phyloP scores from a whole-genome alignment of 1,284 basidiomycete species.

The Rhodotorula sp. region DNA sequence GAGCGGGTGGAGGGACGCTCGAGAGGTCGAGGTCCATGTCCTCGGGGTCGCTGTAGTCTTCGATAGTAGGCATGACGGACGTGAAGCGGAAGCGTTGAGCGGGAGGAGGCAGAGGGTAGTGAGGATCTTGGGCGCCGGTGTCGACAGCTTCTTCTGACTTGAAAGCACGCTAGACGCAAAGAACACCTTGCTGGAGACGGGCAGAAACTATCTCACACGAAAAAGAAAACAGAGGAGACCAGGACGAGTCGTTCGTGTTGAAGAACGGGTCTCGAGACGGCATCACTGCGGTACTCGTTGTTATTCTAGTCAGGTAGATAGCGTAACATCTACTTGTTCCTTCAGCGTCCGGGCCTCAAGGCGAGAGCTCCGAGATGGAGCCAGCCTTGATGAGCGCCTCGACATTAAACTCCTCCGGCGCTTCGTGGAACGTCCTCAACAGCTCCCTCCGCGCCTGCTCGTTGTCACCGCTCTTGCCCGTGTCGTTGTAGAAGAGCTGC shows the following conservation, averaged over 20 bases:
- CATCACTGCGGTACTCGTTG: no score
- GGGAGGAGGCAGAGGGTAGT: not conserved
- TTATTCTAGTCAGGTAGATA: not conserved
- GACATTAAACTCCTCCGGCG: constrained; percentile 69
- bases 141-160: no score
- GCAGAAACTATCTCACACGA: no score
- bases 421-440: constrained; percentile 67
- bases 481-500: constrained; percentile 70
- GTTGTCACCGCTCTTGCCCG: constrained; percentile 44
- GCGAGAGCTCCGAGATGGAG: constrained; percentile 3
- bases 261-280: no score
- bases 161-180: no score
- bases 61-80: constrained; percentile 16
- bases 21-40: constrained; percentile 21
- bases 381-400: constrained; percentile 56
- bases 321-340: not conserved
- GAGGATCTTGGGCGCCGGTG: not conserved
- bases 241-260: no score
- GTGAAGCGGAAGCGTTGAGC: not conserved
- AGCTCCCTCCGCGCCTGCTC: constrained; percentile 54
- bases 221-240: no score
- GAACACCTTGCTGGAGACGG: no score
- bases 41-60: constrained; percentile 29
- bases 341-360: not conserved
- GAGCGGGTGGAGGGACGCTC: not conserved